Evolutionary conservation across 768 basidiomycete genomes (phyloP).

Genomic region (Podaxis sp.): DNA sequence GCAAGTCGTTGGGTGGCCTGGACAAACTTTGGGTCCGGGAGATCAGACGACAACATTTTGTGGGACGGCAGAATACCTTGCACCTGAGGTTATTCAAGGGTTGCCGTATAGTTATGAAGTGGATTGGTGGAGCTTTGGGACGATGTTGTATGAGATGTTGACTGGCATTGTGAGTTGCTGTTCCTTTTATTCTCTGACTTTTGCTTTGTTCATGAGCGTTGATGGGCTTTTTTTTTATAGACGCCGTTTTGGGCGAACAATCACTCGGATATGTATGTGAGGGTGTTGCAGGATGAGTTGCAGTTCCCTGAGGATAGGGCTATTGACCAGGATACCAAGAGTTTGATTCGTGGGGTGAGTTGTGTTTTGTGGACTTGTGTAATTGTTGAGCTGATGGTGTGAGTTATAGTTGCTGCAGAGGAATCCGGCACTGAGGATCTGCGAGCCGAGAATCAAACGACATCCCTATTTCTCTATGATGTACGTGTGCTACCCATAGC

Average conservation of each 20-base stretch:
- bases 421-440: slow-evolving; percentile 85
- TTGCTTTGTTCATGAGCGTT: background rate
- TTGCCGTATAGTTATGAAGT: slow-evolving; percentile 89
- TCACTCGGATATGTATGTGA: slow-evolving; percentile 92
- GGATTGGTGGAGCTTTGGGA: slow-evolving; percentile 98
- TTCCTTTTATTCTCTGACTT: slow-evolving; percentile 8
- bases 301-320: slow-evolving; percentile 85
- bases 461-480: slow-evolving; percentile 97
- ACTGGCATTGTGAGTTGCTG: slow-evolving; percentile 78
- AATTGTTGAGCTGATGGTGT: slow-evolving; percentile 11
- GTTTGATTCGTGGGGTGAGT: slow-evolving; percentile 89
- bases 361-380: background rate
- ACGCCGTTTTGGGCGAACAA: slow-evolving; percentile 93
- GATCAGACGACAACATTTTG: slow-evolving; percentile 87
- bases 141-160: slow-evolving; percentile 97
- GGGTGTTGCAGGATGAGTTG: slow-evolving; percentile 87
- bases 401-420: slow-evolving; percentile 77
- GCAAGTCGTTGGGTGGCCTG: slow-evolving; percentile 59
- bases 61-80: slow-evolving; percentile 95
- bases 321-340: slow-evolving; percentile 95
- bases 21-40: slow-evolving; percentile 38
- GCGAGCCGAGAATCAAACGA: slow-evolving; percentile 89
- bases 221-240: slow-evolving; percentile 32
- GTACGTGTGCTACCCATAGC: slow-evolving; percentile 36
- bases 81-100: slow-evolving; percentile 95